A percentile compares a stretch with the other conserved stretches of the same genome.
Evolutionary conservation across 768 basidiomycete genomes (phyloP).

Genomic region (Pulveroboletus sp.): DNA sequence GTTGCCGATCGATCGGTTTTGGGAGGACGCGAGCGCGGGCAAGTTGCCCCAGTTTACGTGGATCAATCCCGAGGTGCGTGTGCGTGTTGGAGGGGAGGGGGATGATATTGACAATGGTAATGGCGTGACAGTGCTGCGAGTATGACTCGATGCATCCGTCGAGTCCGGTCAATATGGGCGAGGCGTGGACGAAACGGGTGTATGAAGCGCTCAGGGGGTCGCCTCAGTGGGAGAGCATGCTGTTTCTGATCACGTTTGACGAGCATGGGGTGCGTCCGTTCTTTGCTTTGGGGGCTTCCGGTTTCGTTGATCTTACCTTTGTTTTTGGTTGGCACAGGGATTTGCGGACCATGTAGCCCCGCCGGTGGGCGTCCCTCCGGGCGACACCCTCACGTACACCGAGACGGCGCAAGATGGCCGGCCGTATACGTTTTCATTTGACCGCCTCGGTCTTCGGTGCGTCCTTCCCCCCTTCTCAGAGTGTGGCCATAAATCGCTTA

Average conservation of each 20-base stretch:
- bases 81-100: too few relatives aligned
- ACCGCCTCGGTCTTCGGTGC: conserved; percentile 25
- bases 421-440: conserved; percentile 20
- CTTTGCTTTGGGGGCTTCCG: too few relatives aligned
- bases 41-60: conserved; percentile 25
- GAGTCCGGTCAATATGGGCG: conserved; percentile 25
- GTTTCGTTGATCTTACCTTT: neutral
- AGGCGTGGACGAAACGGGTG: conserved; percentile 21
- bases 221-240: conserved; percentile 19
- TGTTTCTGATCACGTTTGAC: conserved; percentile 26
- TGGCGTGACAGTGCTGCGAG: conserved; percentile 17
- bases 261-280: conserved; percentile 25
- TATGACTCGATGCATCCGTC: conserved; percentile 28
- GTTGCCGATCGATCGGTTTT: conserved; percentile 15
- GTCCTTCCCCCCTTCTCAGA: neutral
- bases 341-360: conserved; percentile 25
- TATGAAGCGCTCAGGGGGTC: conserved; percentile 25
- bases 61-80: conserved; percentile 30
- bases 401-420: conserved; percentile 17
- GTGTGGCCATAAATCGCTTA: too few relatives aligned
- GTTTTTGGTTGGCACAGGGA: conserved; percentile 9
- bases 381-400: conserved; percentile 23
- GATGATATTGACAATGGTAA: too few relatives aligned
- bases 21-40: conserved; percentile 19
- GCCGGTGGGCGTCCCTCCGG: conserved; percentile 19